These are phyloP conservation scores for Heterobasidion occidentale DNA, from an alignment of 1,284 basidiomycete species.

Conservation along the genomic window DNA sequence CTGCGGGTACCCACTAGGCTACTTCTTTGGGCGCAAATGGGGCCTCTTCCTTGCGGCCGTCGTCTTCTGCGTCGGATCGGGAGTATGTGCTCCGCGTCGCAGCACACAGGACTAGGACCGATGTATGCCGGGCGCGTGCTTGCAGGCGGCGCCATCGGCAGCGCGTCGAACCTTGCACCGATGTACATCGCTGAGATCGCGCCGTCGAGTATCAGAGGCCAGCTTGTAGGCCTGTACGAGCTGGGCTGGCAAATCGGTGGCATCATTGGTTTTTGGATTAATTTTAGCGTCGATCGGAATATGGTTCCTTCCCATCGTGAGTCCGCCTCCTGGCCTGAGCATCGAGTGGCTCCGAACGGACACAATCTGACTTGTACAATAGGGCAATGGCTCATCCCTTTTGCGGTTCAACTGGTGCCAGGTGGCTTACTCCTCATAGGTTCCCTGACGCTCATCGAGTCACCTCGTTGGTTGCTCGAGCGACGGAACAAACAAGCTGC, in stretches of 20 bases:
- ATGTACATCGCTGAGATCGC: not conserved
- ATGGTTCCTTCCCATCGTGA: not conserved
- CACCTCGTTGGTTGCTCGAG: not conserved
- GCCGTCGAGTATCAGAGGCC: not conserved
- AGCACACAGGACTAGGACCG: not conserved
- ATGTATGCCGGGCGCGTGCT: not conserved
- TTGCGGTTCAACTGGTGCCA: not conserved
- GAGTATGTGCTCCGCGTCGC: too few species aligned
- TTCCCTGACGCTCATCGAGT: not conserved
- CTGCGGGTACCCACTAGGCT: not conserved
- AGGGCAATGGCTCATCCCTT: not conserved
- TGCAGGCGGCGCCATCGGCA: not conserved
- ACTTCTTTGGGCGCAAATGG: not conserved
- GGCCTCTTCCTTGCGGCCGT: too few species aligned
- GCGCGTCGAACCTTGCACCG: not conserved
- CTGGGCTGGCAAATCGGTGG: not conserved
- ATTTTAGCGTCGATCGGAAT: not conserved
- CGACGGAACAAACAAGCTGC: not conserved
- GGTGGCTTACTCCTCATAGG: not conserved
- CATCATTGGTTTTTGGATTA: not conserved
- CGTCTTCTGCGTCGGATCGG: too few species aligned
- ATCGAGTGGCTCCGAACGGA: too few species aligned
- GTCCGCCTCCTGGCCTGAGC: not conserved
- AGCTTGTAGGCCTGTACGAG: not conserved
- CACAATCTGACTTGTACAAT: too few species aligned